Conservation (phyloP, 2,329 filamentous ascomycete species). For the Colletotrichum sp. region DNA sequence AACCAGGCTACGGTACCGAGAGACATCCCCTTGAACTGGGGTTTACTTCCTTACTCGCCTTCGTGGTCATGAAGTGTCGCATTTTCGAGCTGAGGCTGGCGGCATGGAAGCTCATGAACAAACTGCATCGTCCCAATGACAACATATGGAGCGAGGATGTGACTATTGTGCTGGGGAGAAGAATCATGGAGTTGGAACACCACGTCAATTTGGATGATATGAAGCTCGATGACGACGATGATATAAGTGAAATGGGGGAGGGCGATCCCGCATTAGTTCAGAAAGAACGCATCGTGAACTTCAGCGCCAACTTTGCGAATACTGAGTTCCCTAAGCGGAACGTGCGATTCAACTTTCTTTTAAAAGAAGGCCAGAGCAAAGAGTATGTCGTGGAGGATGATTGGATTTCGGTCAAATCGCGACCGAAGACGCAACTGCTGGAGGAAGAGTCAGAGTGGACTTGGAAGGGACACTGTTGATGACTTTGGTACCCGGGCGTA, state of each 20-base stretch:
- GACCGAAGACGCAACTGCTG: not conserved
- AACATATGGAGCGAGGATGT: constrained; percentile 42
- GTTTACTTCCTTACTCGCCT: not conserved
- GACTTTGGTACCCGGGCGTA: not conserved
- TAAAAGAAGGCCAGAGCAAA: not conserved
- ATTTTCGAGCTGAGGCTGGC: not conserved
- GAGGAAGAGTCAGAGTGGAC: not conserved
- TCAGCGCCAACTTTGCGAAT: not conserved
- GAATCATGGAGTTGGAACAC: constrained; percentile 39
- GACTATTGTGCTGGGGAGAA: constrained; percentile 33
- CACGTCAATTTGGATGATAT: not conserved
- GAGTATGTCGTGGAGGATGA: not conserved
- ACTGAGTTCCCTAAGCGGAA: not conserved
- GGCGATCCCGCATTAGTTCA: not conserved
- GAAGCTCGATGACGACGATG: not conserved
- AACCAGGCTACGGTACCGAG: not conserved
- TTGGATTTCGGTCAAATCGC: not conserved
- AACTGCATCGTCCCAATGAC: constrained; percentile 31
- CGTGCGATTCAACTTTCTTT: not conserved
- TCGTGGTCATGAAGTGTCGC: not conserved
- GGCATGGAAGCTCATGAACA: constrained; percentile 1
- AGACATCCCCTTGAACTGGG: not conserved
- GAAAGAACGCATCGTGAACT: not conserved
- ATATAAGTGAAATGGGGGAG: not conserved
- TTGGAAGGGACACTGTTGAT: not conserved